Conservation (phyloP, 768 basidiomycete genomes). For the Panaeolus cyanescens region DNA sequence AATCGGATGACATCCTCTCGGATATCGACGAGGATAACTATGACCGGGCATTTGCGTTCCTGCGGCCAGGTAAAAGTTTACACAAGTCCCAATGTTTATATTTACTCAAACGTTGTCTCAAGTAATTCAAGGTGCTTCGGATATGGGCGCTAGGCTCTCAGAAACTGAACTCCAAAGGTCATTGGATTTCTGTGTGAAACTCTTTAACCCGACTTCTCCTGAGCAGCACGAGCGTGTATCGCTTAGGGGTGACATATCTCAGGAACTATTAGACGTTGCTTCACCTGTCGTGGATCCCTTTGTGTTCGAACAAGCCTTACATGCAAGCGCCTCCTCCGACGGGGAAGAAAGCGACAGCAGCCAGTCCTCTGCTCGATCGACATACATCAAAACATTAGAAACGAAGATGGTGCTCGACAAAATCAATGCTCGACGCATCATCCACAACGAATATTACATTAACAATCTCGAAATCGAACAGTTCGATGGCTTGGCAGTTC, state of each 20-base stretch:
- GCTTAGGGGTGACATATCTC: constrained; percentile 23
- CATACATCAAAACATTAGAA: constrained; percentile 39
- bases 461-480: constrained; percentile 71
- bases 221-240: constrained; percentile 54
- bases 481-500: constrained; percentile 59
- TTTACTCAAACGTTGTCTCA: background rate
- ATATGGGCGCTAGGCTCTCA: constrained; percentile 71
- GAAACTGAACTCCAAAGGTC: constrained; percentile 76
- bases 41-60: constrained; percentile 64
- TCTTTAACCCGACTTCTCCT: constrained; percentile 70
- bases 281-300: constrained; percentile 47
- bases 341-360: constrained; percentile 12
- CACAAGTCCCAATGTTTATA: background rate
- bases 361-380: constrained; percentile 25
- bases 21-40: constrained; percentile 73
- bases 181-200: constrained; percentile 74
- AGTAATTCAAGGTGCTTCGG: constrained; percentile 84
- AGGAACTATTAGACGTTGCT: constrained; percentile 55
- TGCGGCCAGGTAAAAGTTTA: constrained; percentile 53
- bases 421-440: constrained; percentile 68
- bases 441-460: constrained; percentile 67
- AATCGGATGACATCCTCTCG: constrained; percentile 53
- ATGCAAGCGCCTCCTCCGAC: background rate
- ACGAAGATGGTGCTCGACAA: constrained; percentile 62
- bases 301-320: constrained; percentile 37